phyloP scores from a whole-genome alignment of 2,329 filamentous ascomycete species.

The Trichoderma sp. region DNA sequence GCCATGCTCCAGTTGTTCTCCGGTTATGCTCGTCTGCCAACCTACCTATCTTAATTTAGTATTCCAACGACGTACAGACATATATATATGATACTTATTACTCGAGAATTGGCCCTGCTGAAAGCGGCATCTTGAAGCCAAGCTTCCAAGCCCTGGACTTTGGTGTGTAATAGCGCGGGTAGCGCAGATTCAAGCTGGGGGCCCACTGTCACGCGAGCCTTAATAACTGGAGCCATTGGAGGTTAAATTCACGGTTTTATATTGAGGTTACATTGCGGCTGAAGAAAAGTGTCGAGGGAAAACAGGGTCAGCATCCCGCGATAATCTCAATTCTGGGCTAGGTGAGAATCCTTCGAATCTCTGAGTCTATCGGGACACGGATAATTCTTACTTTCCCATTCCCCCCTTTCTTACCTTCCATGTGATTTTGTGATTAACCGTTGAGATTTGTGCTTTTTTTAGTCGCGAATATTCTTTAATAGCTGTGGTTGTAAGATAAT shows the following conservation, averaged over 20 bases:
- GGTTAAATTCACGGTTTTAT: not conserved
- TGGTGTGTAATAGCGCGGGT: not conserved
- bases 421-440: not conserved
- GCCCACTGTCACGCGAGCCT: not conserved
- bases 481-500: not conserved
- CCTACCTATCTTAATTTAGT: not conserved
- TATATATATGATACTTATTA: not conserved
- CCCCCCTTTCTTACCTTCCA: not conserved
- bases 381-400: not conserved
- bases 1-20: not conserved
- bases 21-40: not conserved
- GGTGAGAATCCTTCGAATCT: not conserved
- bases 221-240: not conserved
- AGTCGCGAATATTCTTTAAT: rapidly evolving
- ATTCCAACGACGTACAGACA: not conserved
- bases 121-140: not conserved
- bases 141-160: not conserved
- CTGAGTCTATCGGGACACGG: not conserved
- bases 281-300: not conserved
- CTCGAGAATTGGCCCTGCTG: not conserved
- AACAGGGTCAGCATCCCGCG: not conserved
- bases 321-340: not conserved
- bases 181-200: not conserved
- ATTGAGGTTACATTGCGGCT: slow-evolving; percentile 17
- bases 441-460: not conserved